Evolutionary conservation across 163 green algal genomes (phyloP).

Genomic region (Coccomyxa subellipsoidea): DNA sequence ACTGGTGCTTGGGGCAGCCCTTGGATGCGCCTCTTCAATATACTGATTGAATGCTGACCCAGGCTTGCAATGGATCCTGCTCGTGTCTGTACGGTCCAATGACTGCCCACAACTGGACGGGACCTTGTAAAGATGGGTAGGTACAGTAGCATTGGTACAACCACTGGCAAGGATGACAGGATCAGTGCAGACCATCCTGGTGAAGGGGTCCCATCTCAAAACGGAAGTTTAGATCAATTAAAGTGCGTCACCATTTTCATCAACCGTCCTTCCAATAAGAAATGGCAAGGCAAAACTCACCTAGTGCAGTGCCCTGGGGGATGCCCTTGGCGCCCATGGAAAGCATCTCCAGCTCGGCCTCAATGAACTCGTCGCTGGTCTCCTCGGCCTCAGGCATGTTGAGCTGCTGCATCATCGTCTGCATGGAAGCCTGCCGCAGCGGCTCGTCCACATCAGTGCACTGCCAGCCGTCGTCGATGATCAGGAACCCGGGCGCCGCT

Average conservation of each 20-base stretch:
- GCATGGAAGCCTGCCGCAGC: constrained; percentile 24
- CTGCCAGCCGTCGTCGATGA: constrained; percentile 98
- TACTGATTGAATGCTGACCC: too few relatives aligned
- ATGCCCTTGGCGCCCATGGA: constrained; percentile 37
- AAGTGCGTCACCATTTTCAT: not conserved
- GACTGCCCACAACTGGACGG: too few relatives aligned
- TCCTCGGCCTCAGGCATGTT: constrained; percentile 34
- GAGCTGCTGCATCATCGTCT: constrained; percentile 29
- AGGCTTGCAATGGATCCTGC: too few relatives aligned
- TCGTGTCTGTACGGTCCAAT: too few relatives aligned
- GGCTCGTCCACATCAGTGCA: constrained; percentile 69
- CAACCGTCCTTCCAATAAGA: not conserved
- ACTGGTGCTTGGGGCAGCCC: too few relatives aligned
- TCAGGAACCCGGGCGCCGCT: constrained; percentile 77
- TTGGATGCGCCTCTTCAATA: too few relatives aligned
- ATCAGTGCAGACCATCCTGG: too few relatives aligned
- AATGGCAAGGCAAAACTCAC: not conserved
- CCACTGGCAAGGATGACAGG: too few relatives aligned
- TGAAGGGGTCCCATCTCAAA: too few relatives aligned
- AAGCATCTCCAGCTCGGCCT: constrained; percentile 65
- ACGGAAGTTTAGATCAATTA: too few relatives aligned
- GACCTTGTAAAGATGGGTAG: too few relatives aligned
- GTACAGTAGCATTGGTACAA: too few relatives aligned
- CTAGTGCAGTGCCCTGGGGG: constrained; percentile 33
- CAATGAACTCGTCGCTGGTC: constrained; percentile 47